phyloP scores from a whole-genome alignment of 2,329 filamentous ascomycete genomes.

The Bretziella fagacearum region DNA sequence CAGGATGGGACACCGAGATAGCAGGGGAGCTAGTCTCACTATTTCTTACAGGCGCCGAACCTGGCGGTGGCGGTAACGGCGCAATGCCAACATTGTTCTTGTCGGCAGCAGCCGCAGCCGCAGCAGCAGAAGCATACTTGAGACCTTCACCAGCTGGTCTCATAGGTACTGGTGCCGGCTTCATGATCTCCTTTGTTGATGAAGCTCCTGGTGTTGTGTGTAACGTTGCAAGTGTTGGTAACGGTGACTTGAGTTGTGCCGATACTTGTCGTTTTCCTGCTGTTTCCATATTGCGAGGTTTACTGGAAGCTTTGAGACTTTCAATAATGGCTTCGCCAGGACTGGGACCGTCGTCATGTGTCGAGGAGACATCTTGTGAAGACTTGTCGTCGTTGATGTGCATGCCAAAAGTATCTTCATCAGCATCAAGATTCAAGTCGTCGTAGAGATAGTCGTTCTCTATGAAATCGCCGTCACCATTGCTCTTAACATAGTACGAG shows the following conservation, averaged over 20 bases:
- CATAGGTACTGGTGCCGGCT: conserved; percentile 73
- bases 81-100: conserved; percentile 81
- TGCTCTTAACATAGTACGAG: conserved; percentile 85
- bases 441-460: conserved; percentile 94
- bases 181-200: conserved; percentile 59
- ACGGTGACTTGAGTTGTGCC: conserved; percentile 77
- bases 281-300: conserved; percentile 33
- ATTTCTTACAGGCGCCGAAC: conserved; percentile 31
- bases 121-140: conserved; percentile 93
- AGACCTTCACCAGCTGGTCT: conserved; percentile 75
- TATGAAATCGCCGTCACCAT: conserved; percentile 73
- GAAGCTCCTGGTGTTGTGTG: conserved; percentile 50
- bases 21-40: conserved; percentile 40
- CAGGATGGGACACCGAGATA: conserved; percentile 29
- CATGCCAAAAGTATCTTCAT: conserved; percentile 78
- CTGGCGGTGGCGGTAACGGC: conserved; percentile 79
- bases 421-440: conserved; percentile 78
- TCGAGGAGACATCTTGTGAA: conserved; percentile 87
- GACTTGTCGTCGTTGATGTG: conserved; percentile 68
- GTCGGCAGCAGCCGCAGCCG: conserved; percentile 78
- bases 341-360: conserved; percentile 59
- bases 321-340: conserved; percentile 15
- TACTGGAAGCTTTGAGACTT: conserved; percentile 24
- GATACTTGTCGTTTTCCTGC: conserved; percentile 54
- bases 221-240: conserved; percentile 81